Percentiles rank a stretch among this genome's conserved stretches.
Evolutionary conservation across 106 monocot species (phyloP).

Genomic region (Chionographis japonica): DNA sequence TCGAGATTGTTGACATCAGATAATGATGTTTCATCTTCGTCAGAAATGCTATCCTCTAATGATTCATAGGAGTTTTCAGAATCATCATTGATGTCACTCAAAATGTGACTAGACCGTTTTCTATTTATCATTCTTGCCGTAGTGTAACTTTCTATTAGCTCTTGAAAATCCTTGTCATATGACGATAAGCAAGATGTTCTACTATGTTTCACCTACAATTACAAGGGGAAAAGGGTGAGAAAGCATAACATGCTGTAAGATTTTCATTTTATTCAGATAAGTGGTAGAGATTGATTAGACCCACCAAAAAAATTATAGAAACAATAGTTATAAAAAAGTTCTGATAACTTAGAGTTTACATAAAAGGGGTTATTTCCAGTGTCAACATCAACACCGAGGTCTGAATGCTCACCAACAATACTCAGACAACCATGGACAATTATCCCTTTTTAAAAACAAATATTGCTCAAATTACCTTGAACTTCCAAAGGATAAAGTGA

Average conservation of each 20-base stretch:
- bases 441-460: too few species aligned
- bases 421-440: too few species aligned
- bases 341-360: too few species aligned
- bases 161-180: conserved; percentile 64
- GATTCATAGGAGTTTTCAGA: conserved; percentile 15
- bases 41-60: conserved; percentile 13
- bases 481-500: too few species aligned
- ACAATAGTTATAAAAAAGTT: too few species aligned
- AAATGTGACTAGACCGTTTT: conserved; percentile 16
- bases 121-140: conserved; percentile 8
- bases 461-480: too few species aligned
- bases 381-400: too few species aligned
- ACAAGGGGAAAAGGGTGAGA: conserved; percentile 6
- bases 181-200: conserved; percentile 55
- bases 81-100: conserved; percentile 15
- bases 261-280: too few species aligned
- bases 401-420: too few species aligned
- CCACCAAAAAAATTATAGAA: too few species aligned
- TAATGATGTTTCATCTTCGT: conserved; percentile 26
- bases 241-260: not conserved
- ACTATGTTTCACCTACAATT: conserved; percentile 80
- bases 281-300: not conserved
- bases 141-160: conserved; percentile 60
- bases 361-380: too few species aligned
- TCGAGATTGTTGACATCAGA: conserved; percentile 3